Conservation (phyloP, 495 filamentous ascomycete species). For the Hyaloscypha bicolor region DNA sequence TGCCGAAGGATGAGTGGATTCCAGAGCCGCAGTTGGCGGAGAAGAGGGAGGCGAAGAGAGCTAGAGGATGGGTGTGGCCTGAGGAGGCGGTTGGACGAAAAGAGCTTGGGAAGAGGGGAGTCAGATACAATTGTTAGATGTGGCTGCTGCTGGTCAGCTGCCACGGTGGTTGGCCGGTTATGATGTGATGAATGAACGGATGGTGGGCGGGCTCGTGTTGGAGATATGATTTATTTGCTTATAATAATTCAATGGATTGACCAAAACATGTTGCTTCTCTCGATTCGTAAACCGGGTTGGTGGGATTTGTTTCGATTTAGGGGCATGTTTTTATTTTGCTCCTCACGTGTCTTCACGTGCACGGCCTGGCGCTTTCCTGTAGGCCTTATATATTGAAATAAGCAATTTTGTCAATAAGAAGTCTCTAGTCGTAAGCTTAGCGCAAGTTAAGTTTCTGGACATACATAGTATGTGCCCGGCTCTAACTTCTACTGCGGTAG, state of each 20-base stretch:
- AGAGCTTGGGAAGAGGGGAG: slow-evolving; percentile 59
- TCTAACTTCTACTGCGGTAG: too few species aligned
- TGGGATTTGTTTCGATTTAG: neutral
- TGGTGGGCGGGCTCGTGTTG: neutral
- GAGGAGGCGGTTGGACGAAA: slow-evolving; percentile 63
- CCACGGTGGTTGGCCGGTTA: neutral
- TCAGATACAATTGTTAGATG: slow-evolving; percentile 44
- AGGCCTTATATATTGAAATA: too few species aligned
- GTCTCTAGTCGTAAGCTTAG: too few species aligned
- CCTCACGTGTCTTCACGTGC: too few species aligned
- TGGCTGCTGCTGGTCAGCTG: slow-evolving; percentile 28
- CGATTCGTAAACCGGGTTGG: neutral
- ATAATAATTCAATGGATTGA: slow-evolving; percentile 1
- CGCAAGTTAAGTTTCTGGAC: too few species aligned
- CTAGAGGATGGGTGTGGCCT: slow-evolving; percentile 83
- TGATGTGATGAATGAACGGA: neutral
- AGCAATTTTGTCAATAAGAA: too few species aligned
- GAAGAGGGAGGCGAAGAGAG: slow-evolving; percentile 79
- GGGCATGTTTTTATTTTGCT: too few species aligned
- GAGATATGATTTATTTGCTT: neutral
- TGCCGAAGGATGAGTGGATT: slow-evolving; percentile 82
- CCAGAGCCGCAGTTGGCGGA: slow-evolving; percentile 80
- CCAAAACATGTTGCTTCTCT: neutral
- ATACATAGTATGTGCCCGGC: too few species aligned
- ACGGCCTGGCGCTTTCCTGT: too few species aligned